Percentiles rank a stretch among this genome's conserved stretches.
Evolutionary conservation across 257 asterid genomes (phyloP).

Genomic region (Capsicum chinense): DNA sequence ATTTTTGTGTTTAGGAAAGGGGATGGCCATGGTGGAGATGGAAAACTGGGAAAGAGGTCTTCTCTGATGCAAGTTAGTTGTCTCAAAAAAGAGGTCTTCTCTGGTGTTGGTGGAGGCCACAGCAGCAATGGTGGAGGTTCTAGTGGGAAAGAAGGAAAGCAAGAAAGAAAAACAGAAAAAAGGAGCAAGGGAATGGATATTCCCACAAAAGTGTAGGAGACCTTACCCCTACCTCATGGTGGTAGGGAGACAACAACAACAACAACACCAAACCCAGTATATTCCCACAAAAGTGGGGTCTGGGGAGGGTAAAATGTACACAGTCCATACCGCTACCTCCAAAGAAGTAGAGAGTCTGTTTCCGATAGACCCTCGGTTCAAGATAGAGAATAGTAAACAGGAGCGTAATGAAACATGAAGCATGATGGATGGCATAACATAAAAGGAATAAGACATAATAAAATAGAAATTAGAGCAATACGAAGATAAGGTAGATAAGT

Average conservation of each 20-base stretch:
- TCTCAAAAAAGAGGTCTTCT: background rate
- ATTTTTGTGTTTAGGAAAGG: background rate
- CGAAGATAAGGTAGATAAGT: too few relatives aligned
- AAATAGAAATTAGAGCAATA: too few relatives aligned
- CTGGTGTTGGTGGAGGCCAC: conserved; percentile 5
- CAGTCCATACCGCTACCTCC: too few relatives aligned
- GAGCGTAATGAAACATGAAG: too few relatives aligned
- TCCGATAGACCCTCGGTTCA: too few relatives aligned
- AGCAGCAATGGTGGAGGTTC: background rate
- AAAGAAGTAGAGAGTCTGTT: too few relatives aligned
- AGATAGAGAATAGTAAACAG: too few relatives aligned
- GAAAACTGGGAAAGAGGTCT: background rate
- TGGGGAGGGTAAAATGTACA: too few relatives aligned
- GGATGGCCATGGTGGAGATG: conserved; percentile 11
- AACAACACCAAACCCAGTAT: too few relatives aligned
- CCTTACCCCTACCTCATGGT: background rate
- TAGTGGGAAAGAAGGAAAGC: background rate
- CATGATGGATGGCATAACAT: too few relatives aligned
- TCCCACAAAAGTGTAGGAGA: background rate
- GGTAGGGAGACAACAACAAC: background rate
- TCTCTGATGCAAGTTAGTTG: background rate
- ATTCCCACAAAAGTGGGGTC: too few relatives aligned
- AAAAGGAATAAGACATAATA: too few relatives aligned
- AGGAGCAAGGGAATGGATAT: background rate
- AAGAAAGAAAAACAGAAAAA: background rate